Evolutionary conservation across 176 grass and related monocot genomes (phyloP), one percentile per base, ranked within the genome.

Genomic region (Coix lacrymajobi): DNA sequence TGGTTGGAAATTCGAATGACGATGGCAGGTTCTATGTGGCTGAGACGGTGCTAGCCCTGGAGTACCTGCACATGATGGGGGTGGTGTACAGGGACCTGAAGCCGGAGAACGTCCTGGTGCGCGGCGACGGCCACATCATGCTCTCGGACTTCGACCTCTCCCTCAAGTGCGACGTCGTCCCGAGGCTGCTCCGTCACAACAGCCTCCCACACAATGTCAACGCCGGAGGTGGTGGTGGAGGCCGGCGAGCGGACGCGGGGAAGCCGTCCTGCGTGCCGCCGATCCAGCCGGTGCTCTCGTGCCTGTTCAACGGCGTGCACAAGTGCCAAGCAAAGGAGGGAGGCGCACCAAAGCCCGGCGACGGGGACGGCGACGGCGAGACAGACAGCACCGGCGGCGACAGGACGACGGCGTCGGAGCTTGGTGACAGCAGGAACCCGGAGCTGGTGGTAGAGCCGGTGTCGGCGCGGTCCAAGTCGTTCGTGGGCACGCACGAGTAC

Each of bases 41-140:
- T 38, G 94, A 97, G 90, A 94, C 90, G 62, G 71, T 97, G 30
- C 67, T 97, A 73, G 94, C 92, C 28, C 28, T 97, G 80, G 94
- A 97, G 73, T 97, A 97, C 81, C 85, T 97, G 81, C 94, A 97
- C 88, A 97, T 97, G 94, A 97, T 97, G 94, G 94, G 94, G 56
- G 94, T 97, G 66, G 90, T 97, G 67, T 97, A 97, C 92, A 20
- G 94, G 79, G 94, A 97, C 73, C 86, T 97, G 22, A 97, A 97
- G 79, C 94, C 94, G 72, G 94, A 97, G 86, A 97, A 97, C 63
- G 90, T 97, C 51, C 89, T 97, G 71, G 92, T 97, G 17, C 79
- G 94, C 20, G 73, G 89, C 67, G 94, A 97, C 38, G 92, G 94
- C 45, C 94, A 97, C 83, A 94, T 97, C 76, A 97, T 97, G 94